These are phyloP conservation scores for Rhododendron mucronatum DNA, from an alignment of 148 eudicot species.

Conservation along the genomic window DNA sequence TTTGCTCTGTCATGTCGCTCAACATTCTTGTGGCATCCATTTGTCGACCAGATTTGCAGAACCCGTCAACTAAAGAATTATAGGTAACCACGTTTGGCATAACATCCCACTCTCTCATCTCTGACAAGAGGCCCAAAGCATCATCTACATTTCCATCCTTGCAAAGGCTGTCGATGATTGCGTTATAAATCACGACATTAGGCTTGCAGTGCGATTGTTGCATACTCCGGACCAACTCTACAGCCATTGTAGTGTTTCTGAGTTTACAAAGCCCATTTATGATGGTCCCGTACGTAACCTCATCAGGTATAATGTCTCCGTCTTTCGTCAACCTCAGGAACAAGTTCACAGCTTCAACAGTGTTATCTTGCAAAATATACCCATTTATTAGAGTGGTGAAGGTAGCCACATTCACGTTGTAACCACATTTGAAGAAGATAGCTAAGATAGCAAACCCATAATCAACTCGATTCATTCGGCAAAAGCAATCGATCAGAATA, in stretches of 20 bases:
- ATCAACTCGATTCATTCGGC: neutral
- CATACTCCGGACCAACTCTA: constrained; percentile 8
- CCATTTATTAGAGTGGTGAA: no score
- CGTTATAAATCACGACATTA: neutral
- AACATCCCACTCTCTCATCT: no score
- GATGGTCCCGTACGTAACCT: neutral
- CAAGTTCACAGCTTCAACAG: no score
- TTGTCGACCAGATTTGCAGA: no score
- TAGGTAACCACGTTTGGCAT: no score
- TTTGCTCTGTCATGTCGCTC: no score
- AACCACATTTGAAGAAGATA: constrained; percentile 13
- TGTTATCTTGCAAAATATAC: no score
- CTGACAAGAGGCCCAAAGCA: constrained; percentile 4
- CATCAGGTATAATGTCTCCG: constrained; percentile 1
- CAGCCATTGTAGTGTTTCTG: constrained; percentile 1
- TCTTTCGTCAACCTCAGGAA: neutral
- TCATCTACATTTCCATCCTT: constrained; percentile 10
- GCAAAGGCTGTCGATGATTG: constrained; percentile 13
- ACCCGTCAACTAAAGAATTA: no score
- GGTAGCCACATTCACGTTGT: neutral
- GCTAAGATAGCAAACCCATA: constrained; percentile 12
- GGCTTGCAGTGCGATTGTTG: constrained; percentile 5
- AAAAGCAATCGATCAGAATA: constrained; percentile 4
- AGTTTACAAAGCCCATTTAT: constrained; percentile 20
- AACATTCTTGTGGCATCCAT: no score